Percentiles rank a stretch among this genome's conserved stretches.
These are phyloP conservation scores for Auricularia cornea DNA, from an alignment of 768 basidiomycete species.

Conservation along the genomic window DNA sequence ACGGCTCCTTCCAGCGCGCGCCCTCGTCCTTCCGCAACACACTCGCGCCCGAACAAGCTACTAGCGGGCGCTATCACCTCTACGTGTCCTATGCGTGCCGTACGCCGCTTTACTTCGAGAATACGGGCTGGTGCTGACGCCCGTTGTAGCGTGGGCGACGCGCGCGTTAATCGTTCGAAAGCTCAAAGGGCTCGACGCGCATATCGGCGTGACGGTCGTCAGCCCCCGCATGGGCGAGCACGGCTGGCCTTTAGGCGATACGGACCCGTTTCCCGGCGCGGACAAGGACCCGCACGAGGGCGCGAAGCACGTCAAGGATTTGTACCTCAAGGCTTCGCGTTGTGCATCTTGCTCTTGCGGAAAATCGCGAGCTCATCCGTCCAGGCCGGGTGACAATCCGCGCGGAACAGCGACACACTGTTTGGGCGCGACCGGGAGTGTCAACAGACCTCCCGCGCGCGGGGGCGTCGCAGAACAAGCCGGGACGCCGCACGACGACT, in stretches of 20 bases:
- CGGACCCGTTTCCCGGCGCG: conserved; percentile 26
- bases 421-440: too few species aligned
- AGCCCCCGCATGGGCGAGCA: conserved; percentile 34
- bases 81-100: conserved; percentile 86
- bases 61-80: too few species aligned
- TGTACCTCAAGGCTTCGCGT: conserved; percentile 36
- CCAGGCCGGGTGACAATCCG: too few species aligned
- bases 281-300: conserved; percentile 29
- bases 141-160: conserved; percentile 76
- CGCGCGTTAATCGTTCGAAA: conserved; percentile 81
- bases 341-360: too few species aligned
- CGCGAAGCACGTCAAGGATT: conserved; percentile 27
- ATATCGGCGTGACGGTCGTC: conserved; percentile 46
- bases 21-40: conserved; percentile 43
- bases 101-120: conserved; percentile 25
- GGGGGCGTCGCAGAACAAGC: too few species aligned
- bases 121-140: neutral
- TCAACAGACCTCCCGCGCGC: too few species aligned
- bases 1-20: too few species aligned
- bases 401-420: too few species aligned
- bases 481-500: too few species aligned
- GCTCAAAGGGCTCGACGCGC: conserved; percentile 83
- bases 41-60: conserved; percentile 64
- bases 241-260: too few species aligned
- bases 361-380: too few species aligned